These are phyloP conservation scores for Striga asiatica DNA, from an alignment of 257 asterid genomes.

Conservation along the genomic window DNA sequence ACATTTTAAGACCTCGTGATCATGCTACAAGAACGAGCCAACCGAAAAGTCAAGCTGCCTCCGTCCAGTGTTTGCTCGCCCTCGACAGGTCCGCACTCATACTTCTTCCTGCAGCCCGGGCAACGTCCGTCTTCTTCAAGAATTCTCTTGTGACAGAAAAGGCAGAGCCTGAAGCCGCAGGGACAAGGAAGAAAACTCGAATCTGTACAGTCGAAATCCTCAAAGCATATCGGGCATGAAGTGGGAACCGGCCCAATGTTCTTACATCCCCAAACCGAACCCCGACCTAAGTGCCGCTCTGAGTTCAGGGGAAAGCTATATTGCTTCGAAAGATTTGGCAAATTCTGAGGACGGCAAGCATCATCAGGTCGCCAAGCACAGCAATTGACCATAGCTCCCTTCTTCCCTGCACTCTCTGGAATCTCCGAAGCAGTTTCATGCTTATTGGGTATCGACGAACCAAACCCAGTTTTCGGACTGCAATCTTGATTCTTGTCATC, in stretches of 20 bases:
- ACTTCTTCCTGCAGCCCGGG: slow-evolving; percentile 86
- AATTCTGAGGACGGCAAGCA: slow-evolving; percentile 70
- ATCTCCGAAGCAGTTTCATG: no score
- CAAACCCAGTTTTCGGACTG: no score
- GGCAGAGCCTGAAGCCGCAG: slow-evolving; percentile 91
- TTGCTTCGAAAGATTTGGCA: slow-evolving; percentile 78
- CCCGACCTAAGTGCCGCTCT: slow-evolving; percentile 43
- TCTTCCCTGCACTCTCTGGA: slow-evolving; percentile 27
- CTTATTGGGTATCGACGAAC: no score
- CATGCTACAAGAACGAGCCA: slow-evolving; percentile 77
- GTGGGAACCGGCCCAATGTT: slow-evolving; percentile 36
- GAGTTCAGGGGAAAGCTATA: slow-evolving; percentile 56
- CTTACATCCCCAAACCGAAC: slow-evolving; percentile 47
- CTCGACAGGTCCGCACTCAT: slow-evolving; percentile 36
- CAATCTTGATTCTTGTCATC: slow-evolving; percentile 44
- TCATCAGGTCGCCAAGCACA: slow-evolving; percentile 91
- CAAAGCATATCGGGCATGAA: slow-evolving; percentile 79
- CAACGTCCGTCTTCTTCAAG: slow-evolving; percentile 92
- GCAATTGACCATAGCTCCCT: slow-evolving; percentile 26
- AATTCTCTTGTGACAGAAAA: slow-evolving; percentile 88
- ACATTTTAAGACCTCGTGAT: slow-evolving; percentile 60
- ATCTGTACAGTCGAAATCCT: slow-evolving; percentile 83
- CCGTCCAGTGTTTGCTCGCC: slow-evolving; percentile 55
- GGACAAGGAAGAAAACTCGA: slow-evolving; percentile 69
- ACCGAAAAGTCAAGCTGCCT: slow-evolving; percentile 39